A percentile compares a stretch with the other conserved stretches of the same genome.
Conservation (phyloP, 2,329 filamentous ascomycete genomes). For the Botryotinia narcissicola region DNA sequence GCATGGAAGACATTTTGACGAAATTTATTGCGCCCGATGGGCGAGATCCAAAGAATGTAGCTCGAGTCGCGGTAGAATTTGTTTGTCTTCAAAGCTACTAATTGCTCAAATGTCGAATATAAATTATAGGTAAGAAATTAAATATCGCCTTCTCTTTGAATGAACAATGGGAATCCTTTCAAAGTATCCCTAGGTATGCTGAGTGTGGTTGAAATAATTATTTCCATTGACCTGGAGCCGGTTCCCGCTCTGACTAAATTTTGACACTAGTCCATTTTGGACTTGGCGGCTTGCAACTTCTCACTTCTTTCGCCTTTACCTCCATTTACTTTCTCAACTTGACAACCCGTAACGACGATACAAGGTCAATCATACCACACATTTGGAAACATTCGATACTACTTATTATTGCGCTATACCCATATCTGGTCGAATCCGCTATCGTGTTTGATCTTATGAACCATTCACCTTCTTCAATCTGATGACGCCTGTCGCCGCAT, state of each 20-base stretch:
- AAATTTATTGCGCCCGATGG: constrained; percentile 7
- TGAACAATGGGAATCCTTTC: constrained; percentile 6
- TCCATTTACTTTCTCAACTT: constrained; percentile 8
- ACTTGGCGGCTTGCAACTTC: constrained; percentile 17
- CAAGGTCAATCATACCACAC: constrained; percentile 10
- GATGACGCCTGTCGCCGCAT: constrained; percentile 57
- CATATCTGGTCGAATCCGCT: background rate
- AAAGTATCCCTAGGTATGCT: background rate
- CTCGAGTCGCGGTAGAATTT: background rate
- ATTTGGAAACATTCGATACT: background rate
- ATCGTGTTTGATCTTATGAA: constrained; percentile 18
- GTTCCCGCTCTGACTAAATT: constrained; percentile 19
- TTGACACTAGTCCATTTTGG: constrained; percentile 2
- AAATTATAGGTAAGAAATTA: background rate
- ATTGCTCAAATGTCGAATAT: background rate
- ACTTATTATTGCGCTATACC: constrained; percentile 19
- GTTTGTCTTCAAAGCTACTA: background rate
- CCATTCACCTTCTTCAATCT: constrained; percentile 18
- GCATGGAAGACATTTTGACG: constrained; percentile 22
- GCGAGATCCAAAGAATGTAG: constrained; percentile 18
- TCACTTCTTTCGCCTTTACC: constrained; percentile 18
- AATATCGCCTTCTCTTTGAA: background rate
- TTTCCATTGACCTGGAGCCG: constrained; percentile 16
- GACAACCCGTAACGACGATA: constrained; percentile 22
- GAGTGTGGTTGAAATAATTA: constrained; percentile 15